phyloP scores from a whole-genome alignment of 345 rosid species.

The Boechera stricta region DNA sequence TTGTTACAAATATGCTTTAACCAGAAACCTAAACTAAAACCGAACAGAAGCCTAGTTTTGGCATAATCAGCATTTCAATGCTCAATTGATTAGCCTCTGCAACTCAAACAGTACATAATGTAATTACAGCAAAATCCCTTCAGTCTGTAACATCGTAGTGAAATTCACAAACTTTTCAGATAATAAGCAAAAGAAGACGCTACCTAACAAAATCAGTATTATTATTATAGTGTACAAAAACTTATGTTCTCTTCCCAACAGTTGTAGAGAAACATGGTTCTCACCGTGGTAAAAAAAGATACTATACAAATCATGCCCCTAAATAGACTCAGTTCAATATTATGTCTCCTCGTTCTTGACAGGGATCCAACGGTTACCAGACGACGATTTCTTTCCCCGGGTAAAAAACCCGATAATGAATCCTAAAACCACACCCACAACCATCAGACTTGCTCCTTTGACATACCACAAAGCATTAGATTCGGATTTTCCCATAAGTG shows the following conservation, averaged over 20 bases:
- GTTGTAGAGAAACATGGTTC: constrained; percentile 17
- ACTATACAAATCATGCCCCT: constrained; percentile 37
- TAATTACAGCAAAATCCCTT: background rate
- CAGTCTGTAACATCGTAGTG: background rate
- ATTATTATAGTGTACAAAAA: constrained; percentile 25
- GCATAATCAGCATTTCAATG: background rate
- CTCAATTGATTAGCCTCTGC: background rate
- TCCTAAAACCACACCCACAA: constrained; percentile 69
- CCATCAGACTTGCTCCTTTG: constrained; percentile 64
- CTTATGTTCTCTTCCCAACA: constrained; percentile 4
- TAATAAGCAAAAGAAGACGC: constrained; percentile 2
- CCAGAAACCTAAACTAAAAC: background rate
- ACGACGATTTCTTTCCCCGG: constrained; percentile 52
- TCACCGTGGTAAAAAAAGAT: constrained; percentile 30
- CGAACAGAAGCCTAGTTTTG: background rate
- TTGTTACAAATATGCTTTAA: background rate
- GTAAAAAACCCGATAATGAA: constrained; percentile 67
- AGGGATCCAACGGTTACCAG: constrained; percentile 63
- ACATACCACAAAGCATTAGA: constrained; percentile 56
- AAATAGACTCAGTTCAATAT: constrained; percentile 24
- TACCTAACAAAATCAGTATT: constrained; percentile 28
- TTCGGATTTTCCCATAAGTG: constrained; percentile 30
- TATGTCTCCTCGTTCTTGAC: constrained; percentile 66
- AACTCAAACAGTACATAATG: background rate
- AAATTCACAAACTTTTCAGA: constrained; percentile 19